Percentiles rank a stretch among this genome's conserved stretches.
Conservation (phyloP, 805 yeast genomes). For the Metschnikowia drakensbergensis region DNA sequence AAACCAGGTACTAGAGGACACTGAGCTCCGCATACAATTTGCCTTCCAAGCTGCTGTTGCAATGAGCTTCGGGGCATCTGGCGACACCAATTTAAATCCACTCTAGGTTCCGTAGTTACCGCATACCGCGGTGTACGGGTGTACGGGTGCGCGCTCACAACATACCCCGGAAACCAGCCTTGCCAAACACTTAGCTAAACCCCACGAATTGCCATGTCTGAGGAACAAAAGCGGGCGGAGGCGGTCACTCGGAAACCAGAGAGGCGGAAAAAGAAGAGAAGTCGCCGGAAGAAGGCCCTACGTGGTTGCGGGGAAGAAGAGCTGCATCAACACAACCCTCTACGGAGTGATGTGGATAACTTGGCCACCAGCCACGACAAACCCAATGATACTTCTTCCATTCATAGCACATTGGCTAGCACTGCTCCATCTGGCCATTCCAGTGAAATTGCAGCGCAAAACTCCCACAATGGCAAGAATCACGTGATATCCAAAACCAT, state of each 20-base stretch:
- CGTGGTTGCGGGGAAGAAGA: background rate
- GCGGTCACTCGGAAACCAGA: background rate
- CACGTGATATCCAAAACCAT: background rate
- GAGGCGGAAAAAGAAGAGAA: slow-evolving; percentile 6
- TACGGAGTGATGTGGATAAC: background rate
- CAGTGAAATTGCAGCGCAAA: background rate
- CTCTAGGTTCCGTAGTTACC: too few relatives aligned
- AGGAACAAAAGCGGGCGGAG: background rate
- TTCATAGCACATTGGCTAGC: background rate
- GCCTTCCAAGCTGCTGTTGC: too few relatives aligned
- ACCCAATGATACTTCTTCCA: too few relatives aligned
- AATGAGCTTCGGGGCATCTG: too few relatives aligned
- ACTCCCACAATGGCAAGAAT: background rate
- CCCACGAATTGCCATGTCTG: background rate
- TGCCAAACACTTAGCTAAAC: too few relatives aligned
- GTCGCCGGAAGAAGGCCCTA: background rate
- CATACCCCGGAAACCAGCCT: slow-evolving; percentile 1
- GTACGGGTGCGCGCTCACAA: slow-evolving; percentile 1
- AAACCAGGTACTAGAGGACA: too few relatives aligned
- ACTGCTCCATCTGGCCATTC: too few relatives aligned
- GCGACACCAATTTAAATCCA: too few relatives aligned
- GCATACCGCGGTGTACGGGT: slow-evolving; percentile 1
- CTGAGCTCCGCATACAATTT: too few relatives aligned
- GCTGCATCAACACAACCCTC: background rate
- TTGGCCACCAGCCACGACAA: background rate